Percentiles rank a stretch among this genome's conserved stretches.
Evolutionary conservation across 192 early-diverging fungal genomes (phyloP).

Genomic region (Entomortierella parvispora): DNA sequence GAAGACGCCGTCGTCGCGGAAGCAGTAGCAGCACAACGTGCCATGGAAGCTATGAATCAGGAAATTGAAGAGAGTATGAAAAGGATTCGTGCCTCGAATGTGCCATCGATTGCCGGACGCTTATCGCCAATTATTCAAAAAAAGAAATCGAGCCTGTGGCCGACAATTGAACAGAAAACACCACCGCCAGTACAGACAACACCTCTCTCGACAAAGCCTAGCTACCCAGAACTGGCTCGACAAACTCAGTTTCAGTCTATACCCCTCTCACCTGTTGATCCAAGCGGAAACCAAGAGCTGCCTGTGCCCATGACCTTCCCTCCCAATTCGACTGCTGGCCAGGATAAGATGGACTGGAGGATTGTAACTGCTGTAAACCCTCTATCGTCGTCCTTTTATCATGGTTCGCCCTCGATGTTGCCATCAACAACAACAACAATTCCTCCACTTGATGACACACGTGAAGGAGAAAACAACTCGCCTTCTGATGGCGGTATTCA

Average conservation of each 20-base stretch:
- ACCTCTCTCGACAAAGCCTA: background rate
- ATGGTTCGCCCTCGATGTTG: constrained; percentile 2
- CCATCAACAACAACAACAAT: constrained; percentile 1
- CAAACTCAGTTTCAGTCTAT: constrained; percentile 51
- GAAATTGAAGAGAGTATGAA: constrained; percentile 33
- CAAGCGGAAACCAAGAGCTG: constrained; percentile 12
- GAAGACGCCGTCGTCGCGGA: constrained; percentile 17
- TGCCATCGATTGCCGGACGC: background rate
- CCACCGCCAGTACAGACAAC: constrained; percentile 13
- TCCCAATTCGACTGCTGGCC: background rate
- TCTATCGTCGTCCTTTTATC: constrained; percentile 19
- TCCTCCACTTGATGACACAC: background rate
- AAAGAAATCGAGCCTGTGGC: no score
- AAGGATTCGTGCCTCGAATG: background rate
- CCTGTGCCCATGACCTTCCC: constrained; percentile 8
- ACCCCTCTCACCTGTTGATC: constrained; percentile 45
- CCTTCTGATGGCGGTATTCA: no score
- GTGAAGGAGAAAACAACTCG: constrained; percentile 2
- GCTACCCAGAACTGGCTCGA: constrained; percentile 14
- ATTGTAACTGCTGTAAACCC: background rate
- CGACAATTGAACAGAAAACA: no score
- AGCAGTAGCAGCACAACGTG: constrained; percentile 8
- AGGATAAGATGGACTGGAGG: background rate
- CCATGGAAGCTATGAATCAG: constrained; percentile 43
- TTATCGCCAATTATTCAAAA: background rate